Conservation (phyloP, 495 filamentous ascomycete species). For the Chlorociboria aeruginascens region DNA sequence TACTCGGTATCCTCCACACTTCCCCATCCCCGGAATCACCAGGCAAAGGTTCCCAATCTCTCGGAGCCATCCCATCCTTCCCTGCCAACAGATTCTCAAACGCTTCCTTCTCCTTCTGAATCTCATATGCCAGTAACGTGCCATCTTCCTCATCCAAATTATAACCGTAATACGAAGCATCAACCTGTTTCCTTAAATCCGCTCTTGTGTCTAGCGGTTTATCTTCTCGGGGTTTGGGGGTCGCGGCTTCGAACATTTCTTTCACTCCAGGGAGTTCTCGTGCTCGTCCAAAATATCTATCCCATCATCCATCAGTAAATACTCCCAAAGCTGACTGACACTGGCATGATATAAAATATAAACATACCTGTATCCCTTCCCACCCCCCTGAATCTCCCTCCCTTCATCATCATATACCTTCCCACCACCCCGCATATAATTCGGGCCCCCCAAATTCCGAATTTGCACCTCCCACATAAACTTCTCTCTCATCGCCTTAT, state of each 20-base stretch:
- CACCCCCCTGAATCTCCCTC: slow-evolving; percentile 76
- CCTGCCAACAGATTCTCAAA: slow-evolving; percentile 44
- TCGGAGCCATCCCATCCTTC: slow-evolving; percentile 32
- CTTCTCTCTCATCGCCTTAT: slow-evolving; percentile 97
- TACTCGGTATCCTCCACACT: slow-evolving; percentile 71
- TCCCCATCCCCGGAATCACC: slow-evolving; percentile 76
- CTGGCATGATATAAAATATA: background rate
- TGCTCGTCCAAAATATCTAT: slow-evolving; percentile 77
- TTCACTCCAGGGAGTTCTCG: slow-evolving; percentile 89
- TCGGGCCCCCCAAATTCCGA: slow-evolving; percentile 83
- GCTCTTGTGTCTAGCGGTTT: slow-evolving; percentile 45
- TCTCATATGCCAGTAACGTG: slow-evolving; percentile 69
- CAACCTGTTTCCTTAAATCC: slow-evolving; percentile 72
- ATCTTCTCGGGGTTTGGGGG: slow-evolving; percentile 40
- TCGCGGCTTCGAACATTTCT: slow-evolving; percentile 82
- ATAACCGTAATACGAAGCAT: slow-evolving; percentile 95
- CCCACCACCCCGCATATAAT: slow-evolving; percentile 84
- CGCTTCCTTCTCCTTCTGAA: slow-evolving; percentile 70
- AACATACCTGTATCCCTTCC: slow-evolving; percentile 62
- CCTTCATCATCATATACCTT: slow-evolving; percentile 88
- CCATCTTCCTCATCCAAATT: slow-evolving; percentile 91
- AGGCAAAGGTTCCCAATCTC: slow-evolving; percentile 73
- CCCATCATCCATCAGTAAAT: background rate
- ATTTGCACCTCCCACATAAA: slow-evolving; percentile 98
- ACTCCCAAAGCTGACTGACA: no score